Percentiles rank a stretch among this genome's conserved stretches.
Evolutionary conservation across 176 grass and related monocot genomes (phyloP).

Genomic region (Oryza longistaminata): DNA sequence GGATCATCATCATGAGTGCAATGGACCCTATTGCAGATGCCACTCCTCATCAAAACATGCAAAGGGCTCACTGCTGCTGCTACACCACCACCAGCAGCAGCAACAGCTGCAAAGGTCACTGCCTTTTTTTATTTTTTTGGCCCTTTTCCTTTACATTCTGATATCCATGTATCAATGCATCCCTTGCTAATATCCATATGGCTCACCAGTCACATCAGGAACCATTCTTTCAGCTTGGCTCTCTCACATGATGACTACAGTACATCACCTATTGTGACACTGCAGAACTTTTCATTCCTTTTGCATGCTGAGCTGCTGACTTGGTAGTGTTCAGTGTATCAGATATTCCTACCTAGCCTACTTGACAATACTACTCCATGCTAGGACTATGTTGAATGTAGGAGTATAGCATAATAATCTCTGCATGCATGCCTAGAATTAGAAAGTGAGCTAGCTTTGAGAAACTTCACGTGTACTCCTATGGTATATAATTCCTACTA

Average conservation of each 20-base stretch:
- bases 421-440: constrained; percentile 4
- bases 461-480: no score
- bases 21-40: constrained; percentile 33
- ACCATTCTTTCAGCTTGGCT: constrained; percentile 31
- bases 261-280: constrained; percentile 28
- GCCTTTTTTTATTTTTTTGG: constrained; percentile 18
- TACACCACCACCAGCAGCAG: background rate
- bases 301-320: background rate
- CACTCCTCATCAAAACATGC: constrained; percentile 43
- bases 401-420: background rate
- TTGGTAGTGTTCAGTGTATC: constrained; percentile 20
- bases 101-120: constrained; percentile 54
- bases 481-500: no score
- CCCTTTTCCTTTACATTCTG: constrained; percentile 26
- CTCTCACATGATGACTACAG: constrained; percentile 18
- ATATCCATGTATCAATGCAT: background rate
- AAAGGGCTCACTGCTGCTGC: constrained; percentile 31
- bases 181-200: constrained; percentile 18
- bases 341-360: constrained; percentile 26
- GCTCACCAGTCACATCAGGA: constrained; percentile 47
- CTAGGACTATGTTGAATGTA: background rate
- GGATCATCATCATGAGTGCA: constrained; percentile 35
- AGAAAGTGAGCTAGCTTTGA: no score
- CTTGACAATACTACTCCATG: background rate
- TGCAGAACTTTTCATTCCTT: constrained; percentile 9